Base-by-base conservation (phyloP, 2,329 filamentous ascomycete genomes). In the Aspergillus sp. region DNA sequence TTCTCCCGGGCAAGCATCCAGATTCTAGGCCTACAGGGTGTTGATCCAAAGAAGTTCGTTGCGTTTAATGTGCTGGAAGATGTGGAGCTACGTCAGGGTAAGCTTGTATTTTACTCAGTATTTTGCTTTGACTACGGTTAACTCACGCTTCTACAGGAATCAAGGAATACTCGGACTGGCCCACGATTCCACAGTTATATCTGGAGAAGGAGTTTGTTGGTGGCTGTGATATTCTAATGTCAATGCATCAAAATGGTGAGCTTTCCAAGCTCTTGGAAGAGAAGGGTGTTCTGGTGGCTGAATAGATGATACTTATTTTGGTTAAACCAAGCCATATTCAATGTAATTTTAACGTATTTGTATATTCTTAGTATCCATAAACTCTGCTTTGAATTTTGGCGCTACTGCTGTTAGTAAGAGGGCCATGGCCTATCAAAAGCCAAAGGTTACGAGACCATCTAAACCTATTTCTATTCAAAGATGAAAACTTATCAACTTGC, bases 161-260 rank as follows among this genome's bases (percentile, higher is more conserved):
- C 80, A 99, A 99, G 80, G 93, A 99, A 78, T 99, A 95, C 82
- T 96, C 93, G 2, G 95, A 98, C 73, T 99, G 95, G 95, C 95
- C 95, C 14, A 99, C 95, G 19, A 98, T 99, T 73, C 95, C 95
- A 6, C 95, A 99, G 77, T 83, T 99, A 17, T 99, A 98, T 77
- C 83, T 99, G 52, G 87, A 96, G 62, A 93, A 93, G 79, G 93
- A 99, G 74, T 99, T 99, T 73, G 82, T 99, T 47, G 95, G 95
- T 55, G 95, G 95, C n/a, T 97, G 93, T 74, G 95, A 99, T 76
- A 99, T 99, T 64, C 77, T 99, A 67, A 89, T 98, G 74, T 90
- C 89, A 2, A 98, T 99, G 95, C 93, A 98, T 79, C 90, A 97
- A 78, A 96, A 91, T 71, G 95, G 95, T 27, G 92, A 96, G 66